These are phyloP conservation scores for Puccinia coronata DNA, from an alignment of 1,284 basidiomycete genomes.

Conservation along the genomic window DNA sequence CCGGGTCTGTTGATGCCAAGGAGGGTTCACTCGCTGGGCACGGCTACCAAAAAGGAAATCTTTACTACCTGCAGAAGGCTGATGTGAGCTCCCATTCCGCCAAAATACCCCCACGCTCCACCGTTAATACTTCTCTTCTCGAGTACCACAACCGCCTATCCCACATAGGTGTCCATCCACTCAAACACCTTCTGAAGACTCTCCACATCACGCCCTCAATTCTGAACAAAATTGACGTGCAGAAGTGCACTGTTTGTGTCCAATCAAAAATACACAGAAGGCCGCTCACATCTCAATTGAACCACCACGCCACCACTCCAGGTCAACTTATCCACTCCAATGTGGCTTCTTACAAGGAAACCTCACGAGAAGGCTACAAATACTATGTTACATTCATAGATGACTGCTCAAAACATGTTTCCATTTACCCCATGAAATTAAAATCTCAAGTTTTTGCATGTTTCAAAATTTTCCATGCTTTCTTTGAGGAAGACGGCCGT, in stretches of 20 bases:
- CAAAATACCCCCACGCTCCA: background rate
- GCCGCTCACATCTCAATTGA: background rate
- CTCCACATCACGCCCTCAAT: background rate
- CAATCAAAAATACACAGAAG: constrained; percentile 8
- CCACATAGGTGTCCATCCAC: constrained; percentile 12
- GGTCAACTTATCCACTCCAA: constrained; percentile 21
- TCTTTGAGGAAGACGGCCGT: no score
- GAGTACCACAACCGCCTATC: background rate
- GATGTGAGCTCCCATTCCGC: background rate
- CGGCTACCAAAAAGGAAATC: no score
- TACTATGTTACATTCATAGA: no score
- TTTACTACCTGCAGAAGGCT: background rate
- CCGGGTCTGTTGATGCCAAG: no score
- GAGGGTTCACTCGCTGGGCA: background rate
- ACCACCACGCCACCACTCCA: background rate
- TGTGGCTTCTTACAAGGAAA: background rate
- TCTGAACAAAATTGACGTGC: constrained; percentile 10
- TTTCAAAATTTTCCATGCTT: no score
- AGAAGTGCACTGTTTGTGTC: background rate
- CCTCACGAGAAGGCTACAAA: background rate
- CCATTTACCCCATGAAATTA: constrained; percentile 40
- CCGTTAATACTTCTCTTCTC: background rate
- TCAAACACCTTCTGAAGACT: no score
- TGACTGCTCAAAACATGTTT: no score
- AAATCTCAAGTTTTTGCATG: constrained; percentile 52